Base-by-base conservation (phyloP, 169 alveolate genomes). In the Amoebophrya sp. region DNA sequence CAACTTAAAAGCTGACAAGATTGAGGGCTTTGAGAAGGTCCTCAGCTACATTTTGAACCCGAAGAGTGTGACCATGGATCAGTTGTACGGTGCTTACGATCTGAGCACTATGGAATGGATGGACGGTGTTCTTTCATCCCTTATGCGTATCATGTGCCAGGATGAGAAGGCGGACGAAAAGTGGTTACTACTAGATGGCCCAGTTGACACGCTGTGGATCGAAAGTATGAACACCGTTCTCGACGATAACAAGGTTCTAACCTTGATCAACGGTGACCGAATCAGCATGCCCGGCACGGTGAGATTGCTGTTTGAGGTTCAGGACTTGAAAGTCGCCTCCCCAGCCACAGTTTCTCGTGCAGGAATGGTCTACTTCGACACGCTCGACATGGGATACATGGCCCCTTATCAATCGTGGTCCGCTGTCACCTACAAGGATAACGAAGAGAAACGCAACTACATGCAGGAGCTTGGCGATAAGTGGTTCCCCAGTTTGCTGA, bases 341-440 rank as follows among this genome's bases (percentile, higher is more conserved):
- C 99, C 98, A 36, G 99, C 99, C 41, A 98, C 99, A 6, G 98
- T 97, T 53, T 96, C 98, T 36, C 95, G 99, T 92, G 99, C 99
- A 23, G 99, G 98, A 77, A 98, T 98, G 98, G 96, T 97, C 92
- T 98, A 95, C 94, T 93, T 98, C 94, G 99, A 98, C 78, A 96
- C 96, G 40, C 95, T 95, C 41, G 98, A 97, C 78, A 95, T 96
- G 26, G 98, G 98, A 29, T 65, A 6, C 83, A 0, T 6, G 39
- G 83, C 83, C 10, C 83, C 83, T 36, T 65, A 65, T 36, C 36
- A 65, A 10, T 12, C 83, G 33, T 65, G 83, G 83, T 1, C n/a
- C 83, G 83, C 83, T 6, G 2, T 1, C 10, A 26, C 33, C 83
- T 65, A 65, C 92, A 41, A 40, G 76, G 93, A 83, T 41, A 93